Conservation (phyloP, 2,329 filamentous ascomycete genomes). For the Knufia fluminis region DNA sequence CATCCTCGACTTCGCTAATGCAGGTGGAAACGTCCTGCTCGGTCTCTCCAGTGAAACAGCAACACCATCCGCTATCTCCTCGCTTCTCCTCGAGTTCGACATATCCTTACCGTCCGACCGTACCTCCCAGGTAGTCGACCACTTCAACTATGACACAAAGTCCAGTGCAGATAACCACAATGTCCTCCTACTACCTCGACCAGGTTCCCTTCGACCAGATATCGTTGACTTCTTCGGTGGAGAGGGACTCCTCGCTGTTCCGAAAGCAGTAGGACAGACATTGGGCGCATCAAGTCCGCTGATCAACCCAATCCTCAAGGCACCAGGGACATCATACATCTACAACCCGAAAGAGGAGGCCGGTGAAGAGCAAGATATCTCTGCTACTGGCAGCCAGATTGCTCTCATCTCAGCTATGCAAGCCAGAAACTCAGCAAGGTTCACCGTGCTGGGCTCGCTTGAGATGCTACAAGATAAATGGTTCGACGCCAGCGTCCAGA, state of each 20-base stretch:
- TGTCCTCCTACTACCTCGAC: conserved; percentile 68
- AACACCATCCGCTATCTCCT: conserved; percentile 63
- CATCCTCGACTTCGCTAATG: conserved; percentile 85
- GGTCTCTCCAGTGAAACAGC: conserved; percentile 64
- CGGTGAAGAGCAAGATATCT: conserved; percentile 62
- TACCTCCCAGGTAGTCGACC: conserved; percentile 77
- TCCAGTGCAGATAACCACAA: conserved; percentile 78
- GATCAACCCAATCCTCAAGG: conserved; percentile 71
- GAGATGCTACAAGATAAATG: conserved; percentile 84
- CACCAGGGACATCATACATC: conserved; percentile 76
- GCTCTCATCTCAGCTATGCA: conserved; percentile 78
- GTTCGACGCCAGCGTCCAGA: conserved; percentile 71
- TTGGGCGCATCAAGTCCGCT: conserved; percentile 68
- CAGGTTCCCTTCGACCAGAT: conserved; percentile 55
- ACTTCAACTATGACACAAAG: conserved; percentile 81
- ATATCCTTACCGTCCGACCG: conserved; percentile 80
- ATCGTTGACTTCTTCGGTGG: conserved; percentile 70
- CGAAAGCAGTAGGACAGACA: conserved; percentile 68
- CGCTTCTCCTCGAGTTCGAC: conserved; percentile 78
- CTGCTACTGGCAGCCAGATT: conserved; percentile 75
- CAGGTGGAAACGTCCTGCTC: conserved; percentile 81
- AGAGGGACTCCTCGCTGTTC: conserved; percentile 66
- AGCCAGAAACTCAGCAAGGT: conserved; percentile 83
- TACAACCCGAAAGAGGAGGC: conserved; percentile 87
- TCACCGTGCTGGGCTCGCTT: conserved; percentile 74